A percentile compares a stretch with the other conserved stretches of the same genome.
Evolutionary conservation across 306 rosid species (phyloP).

Genomic region (Lathyrus sativus): DNA sequence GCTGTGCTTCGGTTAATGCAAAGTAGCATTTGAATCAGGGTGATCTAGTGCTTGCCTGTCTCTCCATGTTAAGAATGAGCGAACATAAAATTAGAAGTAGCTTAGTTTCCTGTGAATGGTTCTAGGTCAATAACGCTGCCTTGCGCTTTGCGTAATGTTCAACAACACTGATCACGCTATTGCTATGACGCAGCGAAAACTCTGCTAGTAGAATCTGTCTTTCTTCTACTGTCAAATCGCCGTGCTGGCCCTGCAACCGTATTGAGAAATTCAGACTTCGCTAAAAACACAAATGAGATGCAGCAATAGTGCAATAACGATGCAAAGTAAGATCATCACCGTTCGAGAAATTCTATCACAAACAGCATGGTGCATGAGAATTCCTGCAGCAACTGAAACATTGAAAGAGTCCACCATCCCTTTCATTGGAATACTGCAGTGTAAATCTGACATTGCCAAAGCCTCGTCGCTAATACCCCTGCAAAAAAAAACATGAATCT

Average conservation of each 20-base stretch:
- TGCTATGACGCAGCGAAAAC: slow-evolving; percentile 80
- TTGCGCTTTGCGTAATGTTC: slow-evolving; percentile 70
- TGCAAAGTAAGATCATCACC: slow-evolving; percentile 50
- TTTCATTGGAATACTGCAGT: slow-evolving; percentile 86
- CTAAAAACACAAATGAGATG: background rate
- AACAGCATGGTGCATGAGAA: slow-evolving; percentile 96
- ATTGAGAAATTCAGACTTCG: background rate
- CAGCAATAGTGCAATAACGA: slow-evolving; percentile 2
- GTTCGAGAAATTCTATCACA: slow-evolving; percentile 70
- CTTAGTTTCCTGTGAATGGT: slow-evolving; percentile 25
- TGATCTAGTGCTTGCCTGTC: slow-evolving; percentile 15
- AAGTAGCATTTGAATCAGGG: background rate
- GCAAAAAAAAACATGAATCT: slow-evolving; percentile 32
- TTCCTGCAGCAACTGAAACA: slow-evolving; percentile 95
- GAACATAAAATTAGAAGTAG: background rate
- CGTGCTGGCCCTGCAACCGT: slow-evolving; percentile 69
- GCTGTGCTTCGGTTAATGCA: slow-evolving; percentile 13
- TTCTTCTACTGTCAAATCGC: slow-evolving; percentile 73
- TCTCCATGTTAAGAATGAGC: slow-evolving; percentile 17
- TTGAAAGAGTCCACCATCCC: slow-evolving; percentile 98
- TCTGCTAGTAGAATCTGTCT: slow-evolving; percentile 82
- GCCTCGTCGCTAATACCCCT: slow-evolving; percentile 94
- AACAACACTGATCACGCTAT: slow-evolving; percentile 61
- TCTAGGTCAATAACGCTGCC: slow-evolving; percentile 38
- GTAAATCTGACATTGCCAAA: slow-evolving; percentile 77